Percentiles rank a stretch among this genome's conserved stretches.
Conservation (phyloP, 306 rosid genomes). For the Lagenaria siceraria region DNA sequence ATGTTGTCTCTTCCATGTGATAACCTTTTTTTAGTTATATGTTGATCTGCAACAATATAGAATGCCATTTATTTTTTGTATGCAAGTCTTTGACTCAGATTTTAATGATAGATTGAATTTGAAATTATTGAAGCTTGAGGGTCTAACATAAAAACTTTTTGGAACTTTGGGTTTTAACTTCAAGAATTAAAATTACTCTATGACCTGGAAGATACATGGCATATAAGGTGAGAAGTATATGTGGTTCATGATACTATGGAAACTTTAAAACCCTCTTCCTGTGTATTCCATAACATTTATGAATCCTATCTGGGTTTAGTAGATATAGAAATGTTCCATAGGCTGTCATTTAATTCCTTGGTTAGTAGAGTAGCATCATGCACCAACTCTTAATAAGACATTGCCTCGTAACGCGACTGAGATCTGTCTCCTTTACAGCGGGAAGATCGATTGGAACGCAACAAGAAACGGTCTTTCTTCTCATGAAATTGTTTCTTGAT, state of each 20-base stretch:
- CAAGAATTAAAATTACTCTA: not conserved
- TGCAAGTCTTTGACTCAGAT: not conserved
- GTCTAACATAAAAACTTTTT: not conserved
- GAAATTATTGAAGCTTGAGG: not conserved
- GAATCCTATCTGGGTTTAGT: not conserved
- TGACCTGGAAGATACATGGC: not conserved
- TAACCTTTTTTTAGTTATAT: not conserved
- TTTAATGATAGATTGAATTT: not conserved
- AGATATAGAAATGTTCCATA: not conserved
- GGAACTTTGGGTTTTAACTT: not conserved
- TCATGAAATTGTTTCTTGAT: slow-evolving; percentile 34
- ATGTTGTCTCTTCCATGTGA: not conserved
- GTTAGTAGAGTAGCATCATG: not conserved
- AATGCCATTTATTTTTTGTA: not conserved
- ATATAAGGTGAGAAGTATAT: too few species aligned
- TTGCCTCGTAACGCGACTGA: not conserved
- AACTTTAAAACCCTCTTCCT: too few species aligned
- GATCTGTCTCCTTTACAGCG: slow-evolving; percentile 42
- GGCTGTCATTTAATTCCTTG: not conserved
- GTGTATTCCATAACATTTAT: not conserved
- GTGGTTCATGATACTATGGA: too few species aligned
- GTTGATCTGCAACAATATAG: not conserved
- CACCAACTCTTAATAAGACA: not conserved
- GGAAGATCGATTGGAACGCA: slow-evolving; percentile 83
- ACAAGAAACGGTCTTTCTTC: slow-evolving; percentile 62